Percentiles rank a stretch among this genome's conserved stretches.
Evolutionary conservation across 306 rosid species (phyloP).

Genomic region (Vigna reflexopilosa): DNA sequence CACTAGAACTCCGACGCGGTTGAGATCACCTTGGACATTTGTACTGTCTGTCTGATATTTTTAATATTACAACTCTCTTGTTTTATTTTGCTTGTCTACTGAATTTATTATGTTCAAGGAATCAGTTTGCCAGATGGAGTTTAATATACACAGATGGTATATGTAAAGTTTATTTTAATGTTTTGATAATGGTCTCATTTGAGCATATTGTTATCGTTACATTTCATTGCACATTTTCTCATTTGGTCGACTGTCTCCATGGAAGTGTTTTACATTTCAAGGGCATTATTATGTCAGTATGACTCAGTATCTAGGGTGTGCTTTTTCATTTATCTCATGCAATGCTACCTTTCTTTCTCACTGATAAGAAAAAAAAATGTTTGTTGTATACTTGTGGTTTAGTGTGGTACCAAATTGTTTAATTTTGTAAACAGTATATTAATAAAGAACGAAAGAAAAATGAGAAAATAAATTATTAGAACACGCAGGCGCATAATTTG

Average conservation of each 20-base stretch:
- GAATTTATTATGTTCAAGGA: constrained; percentile 29
- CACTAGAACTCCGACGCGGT: constrained; percentile 61
- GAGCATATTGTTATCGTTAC: no score
- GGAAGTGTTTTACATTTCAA: no score
- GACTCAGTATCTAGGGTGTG: neutral
- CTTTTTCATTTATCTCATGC: neutral
- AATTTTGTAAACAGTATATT: neutral
- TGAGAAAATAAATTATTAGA: no score
- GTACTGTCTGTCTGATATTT: constrained; percentile 30
- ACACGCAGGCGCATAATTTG: no score
- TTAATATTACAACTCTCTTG: constrained; percentile 10
- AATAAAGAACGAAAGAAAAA: no score
- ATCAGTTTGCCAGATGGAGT: constrained; percentile 25
- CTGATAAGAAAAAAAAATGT: neutral
- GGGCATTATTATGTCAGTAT: neutral
- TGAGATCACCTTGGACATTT: constrained; percentile 30
- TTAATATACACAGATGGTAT: neutral
- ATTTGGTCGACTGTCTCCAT: neutral
- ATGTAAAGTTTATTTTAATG: constrained; percentile 31
- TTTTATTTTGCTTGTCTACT: constrained; percentile 32
- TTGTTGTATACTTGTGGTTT: neutral
- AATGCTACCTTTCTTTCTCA: neutral
- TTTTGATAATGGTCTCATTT: neutral
- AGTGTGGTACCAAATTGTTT: neutral
- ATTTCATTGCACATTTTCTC: neutral